A percentile compares a stretch with the other conserved stretches of the same genome.
phyloP scores from a whole-genome alignment of 2,329 filamentous ascomycete species.

The Salinomyces thailandicus region DNA sequence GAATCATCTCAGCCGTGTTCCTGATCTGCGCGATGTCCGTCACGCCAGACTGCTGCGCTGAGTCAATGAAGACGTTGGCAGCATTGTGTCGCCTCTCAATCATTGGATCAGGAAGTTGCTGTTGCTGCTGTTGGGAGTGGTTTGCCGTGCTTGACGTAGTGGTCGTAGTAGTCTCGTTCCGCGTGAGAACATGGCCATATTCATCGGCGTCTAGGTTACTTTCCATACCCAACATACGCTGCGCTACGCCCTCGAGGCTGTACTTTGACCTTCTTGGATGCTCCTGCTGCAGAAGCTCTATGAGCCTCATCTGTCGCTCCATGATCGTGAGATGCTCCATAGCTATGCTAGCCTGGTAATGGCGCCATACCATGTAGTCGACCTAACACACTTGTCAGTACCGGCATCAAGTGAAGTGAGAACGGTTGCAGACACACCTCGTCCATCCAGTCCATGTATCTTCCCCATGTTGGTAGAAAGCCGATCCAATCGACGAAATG shows the following conservation, averaged over 20 bases:
- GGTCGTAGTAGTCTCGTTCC: neutral
- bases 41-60: neutral
- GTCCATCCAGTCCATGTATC: neutral
- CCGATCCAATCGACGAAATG: neutral
- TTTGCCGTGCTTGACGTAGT: neutral
- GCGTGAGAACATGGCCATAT: conserved; percentile 1
- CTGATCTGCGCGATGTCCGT: neutral
- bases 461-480: neutral
- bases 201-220: conserved; percentile 2
- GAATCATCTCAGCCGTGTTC: neutral
- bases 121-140: neutral
- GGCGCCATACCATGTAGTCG: neutral
- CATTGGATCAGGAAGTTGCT: neutral
- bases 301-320: neutral
- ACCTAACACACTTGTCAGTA: neutral
- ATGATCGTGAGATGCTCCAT: neutral
- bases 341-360: neutral
- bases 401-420: neutral
- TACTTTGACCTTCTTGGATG: neutral
- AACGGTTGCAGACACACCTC: neutral
- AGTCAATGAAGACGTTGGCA: neutral
- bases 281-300: neutral
- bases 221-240: conserved; percentile 5
- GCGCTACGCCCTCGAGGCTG: neutral
- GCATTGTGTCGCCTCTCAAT: neutral